Base-by-base conservation (phyloP, 495 filamentous ascomycete species). In the Podospora fimiseda region DNA sequence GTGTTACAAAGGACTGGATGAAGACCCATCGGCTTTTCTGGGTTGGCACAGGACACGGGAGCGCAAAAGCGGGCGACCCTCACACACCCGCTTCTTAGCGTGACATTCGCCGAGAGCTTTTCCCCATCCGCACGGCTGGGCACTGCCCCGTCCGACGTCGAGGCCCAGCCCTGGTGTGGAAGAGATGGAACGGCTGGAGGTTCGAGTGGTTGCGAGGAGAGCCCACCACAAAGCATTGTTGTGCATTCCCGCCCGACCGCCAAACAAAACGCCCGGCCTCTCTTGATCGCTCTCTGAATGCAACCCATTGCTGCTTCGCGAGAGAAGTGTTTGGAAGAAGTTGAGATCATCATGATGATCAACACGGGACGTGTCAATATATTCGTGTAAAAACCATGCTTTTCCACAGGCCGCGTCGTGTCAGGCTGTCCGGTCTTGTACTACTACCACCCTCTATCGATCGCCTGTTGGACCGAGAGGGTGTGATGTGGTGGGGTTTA, bases 71-170 rank as follows among this genome's bases (percentile, higher is more conserved):
- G 50, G 53, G 57, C 43, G 14, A 50, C 49, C 55, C 48, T 52
- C 50, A 21, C 57, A 50, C 53, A 56, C 57, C 57, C 50, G 57
- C 50, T 55, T 50, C 49, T 37, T 60, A 54, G 58, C 49, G 44
- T 46, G 18, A 30, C 48, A 21, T 43, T 48, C 21, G 33, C 21
- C 30, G 58, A 47, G 27, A 54, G 20, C 22, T n/a, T 41, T 42
- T 56, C 53, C 53, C 53, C 53, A 52, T 49, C 53, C 24, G 18
- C 49, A 56, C 47, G 54, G 48, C 43, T 57, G 54, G n/a, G 42
- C 52, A 55, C 52, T 37, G 24, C 43, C 50, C 27, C 27, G 27
- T 33, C 27, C 27, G 27, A 33, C 27, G 27, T 33, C 27, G n/a
- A n/a, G n/a, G n/a, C n/a, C n/a, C n/a, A n/a, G n/a, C n/a, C n/a